phyloP scores from a whole-genome alignment of 345 rosid genomes.

The Eucalyptus tenuipes region DNA sequence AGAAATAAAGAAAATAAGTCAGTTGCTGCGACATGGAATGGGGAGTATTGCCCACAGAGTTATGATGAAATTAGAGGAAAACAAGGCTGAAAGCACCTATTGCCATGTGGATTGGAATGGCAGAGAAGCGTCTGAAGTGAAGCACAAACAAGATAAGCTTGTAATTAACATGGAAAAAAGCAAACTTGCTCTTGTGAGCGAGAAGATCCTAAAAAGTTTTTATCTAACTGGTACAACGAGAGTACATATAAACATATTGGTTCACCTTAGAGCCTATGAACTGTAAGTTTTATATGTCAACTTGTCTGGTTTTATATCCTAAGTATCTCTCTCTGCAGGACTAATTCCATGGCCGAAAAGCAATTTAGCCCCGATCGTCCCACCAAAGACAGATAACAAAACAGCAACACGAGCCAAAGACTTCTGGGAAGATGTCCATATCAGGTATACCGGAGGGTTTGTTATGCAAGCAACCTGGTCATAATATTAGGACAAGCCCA shows the following conservation, averaged over 20 bases:
- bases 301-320: not conserved
- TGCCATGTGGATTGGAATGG: not conserved
- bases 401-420: not conserved
- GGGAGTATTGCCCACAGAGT: not conserved
- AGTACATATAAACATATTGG: not conserved
- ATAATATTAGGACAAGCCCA: not conserved
- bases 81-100: not conserved
- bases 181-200: not conserved
- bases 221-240: not conserved
- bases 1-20: too few relatives aligned
- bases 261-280: not conserved
- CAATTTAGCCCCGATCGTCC: not conserved
- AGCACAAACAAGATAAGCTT: not conserved
- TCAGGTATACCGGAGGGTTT: not conserved
- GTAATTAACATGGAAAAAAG: not conserved
- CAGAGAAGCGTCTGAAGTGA: not conserved
- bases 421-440: not conserved
- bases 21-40: not conserved
- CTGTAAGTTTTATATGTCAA: not conserved
- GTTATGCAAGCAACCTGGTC: not conserved
- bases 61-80: not conserved
- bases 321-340: not conserved
- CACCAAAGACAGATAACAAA: not conserved
- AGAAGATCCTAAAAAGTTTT: not conserved
- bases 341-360: not conserved